These are phyloP conservation scores for Craspedostauros australis DNA, from an alignment of 108 stramenopile species.

Conservation along the genomic window DNA sequence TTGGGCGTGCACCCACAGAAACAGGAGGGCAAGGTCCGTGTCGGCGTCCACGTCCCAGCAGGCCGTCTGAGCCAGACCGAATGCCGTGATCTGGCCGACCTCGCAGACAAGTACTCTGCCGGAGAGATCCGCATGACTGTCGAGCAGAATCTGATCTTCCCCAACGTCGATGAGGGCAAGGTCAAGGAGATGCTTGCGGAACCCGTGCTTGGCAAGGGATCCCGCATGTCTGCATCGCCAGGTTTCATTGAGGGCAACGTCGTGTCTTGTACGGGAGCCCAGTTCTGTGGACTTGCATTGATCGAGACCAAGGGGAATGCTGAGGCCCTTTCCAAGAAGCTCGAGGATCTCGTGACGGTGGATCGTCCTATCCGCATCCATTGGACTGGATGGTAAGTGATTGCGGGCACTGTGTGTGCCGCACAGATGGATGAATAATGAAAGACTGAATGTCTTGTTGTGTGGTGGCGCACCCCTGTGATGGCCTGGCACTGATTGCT, in stretches of 20 bases:
- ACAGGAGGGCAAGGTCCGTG: constrained; percentile 77
- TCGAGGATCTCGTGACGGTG: constrained; percentile 74
- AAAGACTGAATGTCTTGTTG: too few relatives aligned
- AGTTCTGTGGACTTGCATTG: constrained; percentile 88
- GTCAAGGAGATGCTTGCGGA: constrained; percentile 63
- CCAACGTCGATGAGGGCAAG: constrained; percentile 77
- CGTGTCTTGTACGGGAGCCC: constrained; percentile 93
- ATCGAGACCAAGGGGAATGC: constrained; percentile 88
- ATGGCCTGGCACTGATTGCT: not conserved
- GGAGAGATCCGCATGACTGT: constrained; percentile 93
- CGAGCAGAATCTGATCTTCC: constrained; percentile 89
- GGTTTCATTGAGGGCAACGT: constrained; percentile 77
- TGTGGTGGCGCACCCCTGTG: too few relatives aligned
- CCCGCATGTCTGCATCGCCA: constrained; percentile 57
- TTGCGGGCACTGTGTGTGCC: too few relatives aligned
- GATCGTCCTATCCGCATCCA: constrained; percentile 87
- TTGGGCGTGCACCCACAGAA: constrained; percentile 88
- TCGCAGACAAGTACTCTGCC: constrained; percentile 80
- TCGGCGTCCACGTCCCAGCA: constrained; percentile 81
- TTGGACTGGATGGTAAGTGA: constrained; percentile 88
- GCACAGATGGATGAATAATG: too few relatives aligned
- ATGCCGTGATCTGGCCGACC: constrained; percentile 70
- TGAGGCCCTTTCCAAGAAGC: constrained; percentile 54
- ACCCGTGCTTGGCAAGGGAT: constrained; percentile 37
- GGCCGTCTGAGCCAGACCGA: constrained; percentile 78